A percentile compares a stretch with the other conserved stretches of the same genome.
Evolutionary conservation across 2,329 filamentous ascomycete species (phyloP).

Genomic region (Pseudofabraea citricarpa): DNA sequence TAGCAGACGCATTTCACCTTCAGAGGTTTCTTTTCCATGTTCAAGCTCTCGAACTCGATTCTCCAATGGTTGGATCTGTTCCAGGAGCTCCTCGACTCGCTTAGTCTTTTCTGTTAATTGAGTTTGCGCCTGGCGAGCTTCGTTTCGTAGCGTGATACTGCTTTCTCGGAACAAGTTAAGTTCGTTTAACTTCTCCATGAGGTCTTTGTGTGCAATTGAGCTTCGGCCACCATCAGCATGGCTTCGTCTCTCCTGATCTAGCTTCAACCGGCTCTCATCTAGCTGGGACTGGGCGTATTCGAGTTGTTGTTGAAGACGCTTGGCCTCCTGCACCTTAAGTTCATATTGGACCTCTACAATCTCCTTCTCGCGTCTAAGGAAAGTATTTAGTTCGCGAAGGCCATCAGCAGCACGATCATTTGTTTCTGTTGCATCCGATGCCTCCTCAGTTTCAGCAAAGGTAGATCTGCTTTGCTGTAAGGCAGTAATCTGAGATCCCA

Average conservation of each 20-base stretch:
- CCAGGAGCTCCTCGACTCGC: constrained; percentile 69
- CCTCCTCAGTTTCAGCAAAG: constrained; percentile 45
- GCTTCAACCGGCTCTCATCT: constrained; percentile 81
- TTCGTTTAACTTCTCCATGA: constrained; percentile 93
- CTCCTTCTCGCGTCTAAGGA: constrained; percentile 91
- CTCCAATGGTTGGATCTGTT: constrained; percentile 77
- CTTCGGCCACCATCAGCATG: constrained; percentile 69
- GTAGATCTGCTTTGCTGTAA: constrained; percentile 71
- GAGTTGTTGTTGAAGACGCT: constrained; percentile 84
- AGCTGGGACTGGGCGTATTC: constrained; percentile 83
- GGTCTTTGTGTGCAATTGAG: constrained; percentile 76
- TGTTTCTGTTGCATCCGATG: constrained; percentile 31
- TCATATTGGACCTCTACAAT: constrained; percentile 97
- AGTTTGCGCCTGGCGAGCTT: constrained; percentile 73
- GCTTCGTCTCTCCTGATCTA: constrained; percentile 80
- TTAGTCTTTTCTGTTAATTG: constrained; percentile 70
- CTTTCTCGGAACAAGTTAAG: constrained; percentile 95
- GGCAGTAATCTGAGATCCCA: constrained; percentile 72
- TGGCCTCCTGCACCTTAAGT: constrained; percentile 79
- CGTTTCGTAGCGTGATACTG: constrained; percentile 83
- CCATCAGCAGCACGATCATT: constrained; percentile 63
- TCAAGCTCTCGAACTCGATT: constrained; percentile 76
- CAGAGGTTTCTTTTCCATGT: constrained; percentile 62
- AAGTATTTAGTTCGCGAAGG: constrained; percentile 85
- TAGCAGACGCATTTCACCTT: constrained; percentile 78